Base-by-base conservation (phyloP, 78 protist species). In the Abeoforma whisleri region DNA sequence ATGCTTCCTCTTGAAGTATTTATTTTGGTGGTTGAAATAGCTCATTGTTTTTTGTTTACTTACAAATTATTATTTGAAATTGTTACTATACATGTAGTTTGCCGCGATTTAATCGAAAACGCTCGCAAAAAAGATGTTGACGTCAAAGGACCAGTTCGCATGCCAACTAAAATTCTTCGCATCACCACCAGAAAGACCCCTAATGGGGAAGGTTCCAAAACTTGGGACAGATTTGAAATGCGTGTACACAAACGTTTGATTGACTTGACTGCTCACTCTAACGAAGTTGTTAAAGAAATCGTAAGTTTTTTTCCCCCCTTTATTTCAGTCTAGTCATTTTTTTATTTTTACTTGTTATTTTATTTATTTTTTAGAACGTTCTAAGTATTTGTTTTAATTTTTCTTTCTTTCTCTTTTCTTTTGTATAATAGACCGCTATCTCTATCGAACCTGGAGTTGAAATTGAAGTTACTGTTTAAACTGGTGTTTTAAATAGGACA, bases 141-240 rank as follows among this genome's bases (percentile, higher is more conserved):
- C 83, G 92, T 93, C 82, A 89, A 91, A 89, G 99, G 99, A n/a
- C 99, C 99, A 81, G 95, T 97, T 82, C 96, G 99, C 81, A 89
- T 97, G 90, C 99, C 99, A 68, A 98, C 98, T 90, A 94, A 94
- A 91, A 57, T 39, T 1, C 95, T 99, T 74, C 90, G 93, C 80
- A 90, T 99, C 80, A 95, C 99, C 86, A 95, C 98, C 90, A 90
- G 99, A 62, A 98, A 98, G 91, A 92, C 99, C 30, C 99, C 99
- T 57, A 96, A 99, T 91, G 99, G 99, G 89, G 97, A 99, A 89
- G 99, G 99, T 90, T 92, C 99, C 92, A 98, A 96, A 91, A 98
- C 99, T 75, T 99, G 98, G 98, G 99, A 99, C 92, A 88, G 94
- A 37, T 99, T 86, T 88, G 97, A 98, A 90, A 97, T 99, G 99